Evolutionary conservation across 1,284 basidiomycete genomes (phyloP).

Genomic region (Schizophyllum commune): DNA sequence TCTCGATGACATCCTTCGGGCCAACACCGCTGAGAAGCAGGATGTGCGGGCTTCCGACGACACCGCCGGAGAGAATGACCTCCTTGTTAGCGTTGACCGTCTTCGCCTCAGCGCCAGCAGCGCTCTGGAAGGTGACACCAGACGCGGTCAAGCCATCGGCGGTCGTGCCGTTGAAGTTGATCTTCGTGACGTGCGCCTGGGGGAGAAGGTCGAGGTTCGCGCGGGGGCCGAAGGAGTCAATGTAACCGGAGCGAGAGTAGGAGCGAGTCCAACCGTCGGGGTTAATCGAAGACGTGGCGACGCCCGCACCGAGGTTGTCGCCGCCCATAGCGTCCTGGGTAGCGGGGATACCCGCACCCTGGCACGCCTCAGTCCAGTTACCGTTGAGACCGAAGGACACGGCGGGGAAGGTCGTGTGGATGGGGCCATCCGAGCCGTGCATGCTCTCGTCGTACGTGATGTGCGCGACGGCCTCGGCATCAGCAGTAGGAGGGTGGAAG

Average conservation of each 20-base stretch:
- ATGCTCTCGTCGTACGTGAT: conserved; percentile 7
- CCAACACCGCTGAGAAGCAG: conserved; percentile 71
- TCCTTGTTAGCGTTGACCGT: conserved; percentile 41
- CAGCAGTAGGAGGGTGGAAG: not conserved
- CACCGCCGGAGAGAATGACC: conserved; percentile 56
- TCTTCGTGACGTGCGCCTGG: conserved; percentile 50
- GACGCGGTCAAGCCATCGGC: conserved; percentile 39
- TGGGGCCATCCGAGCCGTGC: conserved; percentile 12
- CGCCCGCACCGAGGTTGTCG: conserved; percentile 42
- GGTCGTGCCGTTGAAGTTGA: conserved; percentile 43
- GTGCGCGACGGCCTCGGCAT: not conserved
- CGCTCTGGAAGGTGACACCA: conserved; percentile 46
- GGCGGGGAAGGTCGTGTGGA: conserved; percentile 16
- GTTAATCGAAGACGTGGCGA: conserved; percentile 61
- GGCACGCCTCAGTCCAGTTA: not conserved
- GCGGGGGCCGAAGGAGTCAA: conserved; percentile 46
- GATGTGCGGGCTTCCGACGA: conserved; percentile 59
- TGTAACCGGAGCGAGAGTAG: conserved; percentile 62
- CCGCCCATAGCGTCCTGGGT: conserved; percentile 39
- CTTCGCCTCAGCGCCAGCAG: conserved; percentile 22
- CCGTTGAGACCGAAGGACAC: conserved; percentile 10
- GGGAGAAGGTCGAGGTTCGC: conserved; percentile 57
- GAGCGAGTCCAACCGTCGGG: conserved; percentile 59
- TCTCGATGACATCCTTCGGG: conserved; percentile 44
- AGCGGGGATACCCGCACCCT: not conserved